These are phyloP conservation scores for Keqinozyma sinolaborantium DNA, from an alignment of 1,139 yeast species.

Conservation along the genomic window DNA sequence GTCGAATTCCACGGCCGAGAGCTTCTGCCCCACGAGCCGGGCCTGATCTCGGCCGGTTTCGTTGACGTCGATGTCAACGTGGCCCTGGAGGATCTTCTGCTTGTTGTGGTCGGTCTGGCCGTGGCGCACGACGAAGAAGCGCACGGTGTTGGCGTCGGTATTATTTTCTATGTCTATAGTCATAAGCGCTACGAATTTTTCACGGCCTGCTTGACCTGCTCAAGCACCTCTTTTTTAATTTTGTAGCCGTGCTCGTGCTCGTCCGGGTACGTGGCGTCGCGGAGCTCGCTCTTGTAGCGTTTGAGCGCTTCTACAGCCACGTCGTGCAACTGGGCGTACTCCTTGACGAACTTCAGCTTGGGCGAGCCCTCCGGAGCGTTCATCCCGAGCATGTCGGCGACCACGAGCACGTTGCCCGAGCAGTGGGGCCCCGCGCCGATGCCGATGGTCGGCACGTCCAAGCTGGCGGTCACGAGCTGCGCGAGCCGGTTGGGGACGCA, in stretches of 20 bases:
- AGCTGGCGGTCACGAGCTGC: slow-evolving; percentile 51
- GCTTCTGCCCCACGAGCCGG: slow-evolving; percentile 38
- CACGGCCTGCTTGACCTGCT: slow-evolving; percentile 32
- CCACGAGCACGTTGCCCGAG: slow-evolving; percentile 88
- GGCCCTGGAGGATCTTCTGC: slow-evolving; percentile 71
- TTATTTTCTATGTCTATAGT: slow-evolving; percentile 29
- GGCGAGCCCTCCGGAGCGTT: slow-evolving; percentile 44
- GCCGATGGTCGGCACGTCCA: slow-evolving; percentile 82
- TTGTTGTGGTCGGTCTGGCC: slow-evolving; percentile 78
- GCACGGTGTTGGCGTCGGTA: slow-evolving; percentile 32
- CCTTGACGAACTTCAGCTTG: slow-evolving; percentile 73
- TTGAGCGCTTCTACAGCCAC: slow-evolving; percentile 51
- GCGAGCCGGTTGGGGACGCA: slow-evolving; percentile 85
- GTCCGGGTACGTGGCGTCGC: slow-evolving; percentile 54
- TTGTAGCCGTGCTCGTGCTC: slow-evolving; percentile 63
- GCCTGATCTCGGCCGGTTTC: slow-evolving; percentile 59
- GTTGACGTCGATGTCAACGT: slow-evolving; percentile 58
- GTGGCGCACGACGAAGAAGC: slow-evolving; percentile 68
- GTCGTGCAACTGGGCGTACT: slow-evolving; percentile 53
- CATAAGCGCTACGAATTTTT: slow-evolving; percentile 13
- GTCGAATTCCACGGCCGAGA: slow-evolving; percentile 43
- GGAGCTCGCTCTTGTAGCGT: slow-evolving; percentile 59
- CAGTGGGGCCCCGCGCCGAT: slow-evolving; percentile 90
- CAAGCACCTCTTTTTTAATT: slow-evolving; percentile 63
- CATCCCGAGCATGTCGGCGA: slow-evolving; percentile 82